phyloP scores from a whole-genome alignment of 192 early-diverging fungal genomes.

The Mortierella alpina region DNA sequence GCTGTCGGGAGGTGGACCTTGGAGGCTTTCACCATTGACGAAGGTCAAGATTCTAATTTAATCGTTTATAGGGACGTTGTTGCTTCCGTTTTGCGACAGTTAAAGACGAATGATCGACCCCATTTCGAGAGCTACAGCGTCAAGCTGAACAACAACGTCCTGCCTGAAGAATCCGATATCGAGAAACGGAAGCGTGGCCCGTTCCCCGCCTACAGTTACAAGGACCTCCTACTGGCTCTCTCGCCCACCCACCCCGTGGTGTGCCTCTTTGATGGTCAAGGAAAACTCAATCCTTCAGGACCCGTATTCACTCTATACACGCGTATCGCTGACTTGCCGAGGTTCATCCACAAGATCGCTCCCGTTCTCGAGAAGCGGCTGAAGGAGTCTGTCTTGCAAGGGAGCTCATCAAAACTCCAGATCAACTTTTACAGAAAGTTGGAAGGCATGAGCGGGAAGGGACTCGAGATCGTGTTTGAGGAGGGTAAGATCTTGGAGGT shows the following conservation, averaged over 20 bases:
- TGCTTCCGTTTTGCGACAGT: background rate
- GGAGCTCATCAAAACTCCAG: background rate
- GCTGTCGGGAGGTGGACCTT: background rate
- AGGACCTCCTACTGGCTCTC: conserved; percentile 3
- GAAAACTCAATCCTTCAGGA: background rate
- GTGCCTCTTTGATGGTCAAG: conserved; percentile 1
- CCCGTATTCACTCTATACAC: conserved; percentile 6
- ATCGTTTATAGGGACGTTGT: background rate
- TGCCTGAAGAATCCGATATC: conserved; percentile 16
- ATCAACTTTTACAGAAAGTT: conserved; percentile 13
- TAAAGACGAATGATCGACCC: conserved; percentile 12
- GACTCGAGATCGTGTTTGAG: conserved; percentile 15
- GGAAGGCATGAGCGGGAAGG: conserved; percentile 12
- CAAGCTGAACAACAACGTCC: conserved; percentile 10
- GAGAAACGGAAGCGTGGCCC: background rate
- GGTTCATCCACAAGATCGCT: conserved; percentile 23
- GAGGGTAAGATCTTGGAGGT: conserved; percentile 10
- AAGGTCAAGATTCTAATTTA: background rate
- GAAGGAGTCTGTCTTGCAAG: conserved; percentile 1
- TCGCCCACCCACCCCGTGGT: conserved; percentile 3
- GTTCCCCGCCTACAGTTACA: background rate
- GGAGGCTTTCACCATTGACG: conserved; percentile 8
- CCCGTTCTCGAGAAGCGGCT: conserved; percentile 28
- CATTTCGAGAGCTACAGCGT: conserved; percentile 12
- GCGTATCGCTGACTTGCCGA: conserved; percentile 11